These are phyloP conservation scores for Russula dissimulans DNA, from an alignment of 768 basidiomycete species.

Conservation along the genomic window DNA sequence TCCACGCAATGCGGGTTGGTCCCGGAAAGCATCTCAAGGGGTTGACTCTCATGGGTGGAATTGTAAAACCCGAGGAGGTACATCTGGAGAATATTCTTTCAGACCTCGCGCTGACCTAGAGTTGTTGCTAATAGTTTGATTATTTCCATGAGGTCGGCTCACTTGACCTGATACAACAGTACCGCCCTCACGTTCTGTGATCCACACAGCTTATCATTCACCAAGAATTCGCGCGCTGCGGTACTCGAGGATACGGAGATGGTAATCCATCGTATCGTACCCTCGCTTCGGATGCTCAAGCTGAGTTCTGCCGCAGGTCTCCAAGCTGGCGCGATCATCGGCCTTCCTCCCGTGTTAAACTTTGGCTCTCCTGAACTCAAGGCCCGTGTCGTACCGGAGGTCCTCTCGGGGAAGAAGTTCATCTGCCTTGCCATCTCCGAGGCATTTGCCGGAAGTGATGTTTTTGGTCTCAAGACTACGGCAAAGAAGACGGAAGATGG, in stretches of 20 bases:
- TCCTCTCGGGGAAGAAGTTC: constrained; percentile 67
- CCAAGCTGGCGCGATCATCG: constrained; percentile 70
- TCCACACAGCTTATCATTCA: constrained; percentile 31
- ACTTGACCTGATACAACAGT: background rate
- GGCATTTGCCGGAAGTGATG: constrained; percentile 82
- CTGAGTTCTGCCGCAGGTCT: constrained; percentile 35
- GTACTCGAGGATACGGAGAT: constrained; percentile 74
- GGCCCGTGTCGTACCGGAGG: constrained; percentile 46
- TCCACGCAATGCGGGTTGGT: constrained; percentile 89
- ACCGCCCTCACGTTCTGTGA: background rate
- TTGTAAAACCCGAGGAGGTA: constrained; percentile 70
- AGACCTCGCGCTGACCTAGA: background rate
- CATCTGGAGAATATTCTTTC: constrained; percentile 11
- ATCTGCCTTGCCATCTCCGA: constrained; percentile 85
- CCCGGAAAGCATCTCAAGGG: constrained; percentile 86
- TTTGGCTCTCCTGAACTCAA: constrained; percentile 61
- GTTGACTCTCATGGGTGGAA: constrained; percentile 58
- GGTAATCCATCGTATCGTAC: constrained; percentile 27
- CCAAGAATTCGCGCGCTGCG: constrained; percentile 36
- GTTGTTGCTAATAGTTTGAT: constrained; percentile 44
- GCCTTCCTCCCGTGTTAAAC: constrained; percentile 77
- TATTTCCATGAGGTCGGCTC: constrained; percentile 69
- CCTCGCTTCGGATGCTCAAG: background rate
- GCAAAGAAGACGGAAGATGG: constrained; percentile 77
- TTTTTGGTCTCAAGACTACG: constrained; percentile 66